A percentile compares a stretch with the other conserved stretches of the same genome.
These are phyloP conservation scores for Berberis thunbergii DNA, from an alignment of 164 flowering plant genomes.

Conservation along the genomic window DNA sequence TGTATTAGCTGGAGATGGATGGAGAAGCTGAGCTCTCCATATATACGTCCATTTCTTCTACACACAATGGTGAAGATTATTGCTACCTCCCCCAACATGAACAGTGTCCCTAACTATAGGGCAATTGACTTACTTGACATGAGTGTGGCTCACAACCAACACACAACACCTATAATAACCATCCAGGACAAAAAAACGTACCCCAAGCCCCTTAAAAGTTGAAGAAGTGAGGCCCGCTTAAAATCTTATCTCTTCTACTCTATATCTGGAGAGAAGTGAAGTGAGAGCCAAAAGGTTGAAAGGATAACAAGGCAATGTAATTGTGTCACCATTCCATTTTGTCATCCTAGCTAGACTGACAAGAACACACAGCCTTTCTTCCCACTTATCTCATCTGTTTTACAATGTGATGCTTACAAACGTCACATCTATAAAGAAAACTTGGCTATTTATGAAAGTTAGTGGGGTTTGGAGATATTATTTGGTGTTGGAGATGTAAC, in stretches of 20 bases:
- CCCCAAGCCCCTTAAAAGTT: constrained; percentile 9
- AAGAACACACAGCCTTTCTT: constrained; percentile 22
- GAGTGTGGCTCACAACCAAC: neutral
- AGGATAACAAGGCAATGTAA: constrained; percentile 21
- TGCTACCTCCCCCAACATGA: no score
- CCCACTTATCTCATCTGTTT: neutral
- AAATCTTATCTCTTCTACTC: constrained; percentile 7
- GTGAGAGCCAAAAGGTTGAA: constrained; percentile 2
- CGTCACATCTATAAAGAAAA: constrained; percentile 13
- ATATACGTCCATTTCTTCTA: no score
- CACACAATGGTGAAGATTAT: no score
- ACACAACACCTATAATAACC: constrained; percentile 9
- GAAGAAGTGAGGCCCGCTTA: constrained; percentile 10
- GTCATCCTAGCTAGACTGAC: constrained; percentile 7
- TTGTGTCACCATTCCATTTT: constrained; percentile 12
- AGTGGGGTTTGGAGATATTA: constrained; percentile 11
- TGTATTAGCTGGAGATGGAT: no score
- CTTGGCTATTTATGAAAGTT: neutral
- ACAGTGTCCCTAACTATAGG: neutral
- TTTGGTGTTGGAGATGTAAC: constrained; percentile 7
- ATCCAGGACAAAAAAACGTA: constrained; percentile 10
- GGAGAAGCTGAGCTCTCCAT: no score
- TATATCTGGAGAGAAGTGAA: constrained; percentile 16
- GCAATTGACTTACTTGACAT: constrained; percentile 21
- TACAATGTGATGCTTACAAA: neutral